A percentile compares a stretch with the other conserved stretches of the same genome.
phyloP scores from a whole-genome alignment of 345 rosid genomes.

The Hevea brasiliensis region DNA sequence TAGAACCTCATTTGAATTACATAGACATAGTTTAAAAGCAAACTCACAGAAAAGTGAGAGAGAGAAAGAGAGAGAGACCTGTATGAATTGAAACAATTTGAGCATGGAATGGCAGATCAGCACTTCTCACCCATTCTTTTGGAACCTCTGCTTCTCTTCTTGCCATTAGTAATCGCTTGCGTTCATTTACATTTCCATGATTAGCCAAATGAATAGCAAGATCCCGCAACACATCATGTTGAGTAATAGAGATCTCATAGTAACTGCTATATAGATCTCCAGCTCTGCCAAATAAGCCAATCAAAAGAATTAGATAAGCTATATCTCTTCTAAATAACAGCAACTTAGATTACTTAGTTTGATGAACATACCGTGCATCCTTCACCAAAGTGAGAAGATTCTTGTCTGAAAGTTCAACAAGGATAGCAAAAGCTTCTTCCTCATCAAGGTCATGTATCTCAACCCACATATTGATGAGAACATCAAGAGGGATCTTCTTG shows the following conservation, averaged over 20 bases:
- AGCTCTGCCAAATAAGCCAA: conserved; percentile 48
- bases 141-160: conserved; percentile 60
- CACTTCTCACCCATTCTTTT: conserved; percentile 78
- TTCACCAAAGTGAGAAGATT: conserved; percentile 83
- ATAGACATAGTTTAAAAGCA: background rate
- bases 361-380: conserved; percentile 54
- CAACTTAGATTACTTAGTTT: background rate
- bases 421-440: conserved; percentile 60
- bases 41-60: background rate
- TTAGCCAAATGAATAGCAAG: conserved; percentile 68
- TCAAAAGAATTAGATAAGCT: background rate
- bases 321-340: background rate
- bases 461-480: conserved; percentile 84
- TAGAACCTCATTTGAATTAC: background rate
- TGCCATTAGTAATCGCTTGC: conserved; percentile 70
- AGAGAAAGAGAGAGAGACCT: no score
- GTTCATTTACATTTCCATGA: conserved; percentile 40
- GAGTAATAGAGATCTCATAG: conserved; percentile 69
- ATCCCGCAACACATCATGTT: conserved; percentile 90
- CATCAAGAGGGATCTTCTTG: conserved; percentile 80
- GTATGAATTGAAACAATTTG: conserved; percentile 83
- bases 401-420: conserved; percentile 70
- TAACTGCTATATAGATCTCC: conserved; percentile 66
- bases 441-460: conserved; percentile 63
- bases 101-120: conserved; percentile 57